Conservation (phyloP, 148 eudicot species). For the Rhododendron griersonianum region DNA sequence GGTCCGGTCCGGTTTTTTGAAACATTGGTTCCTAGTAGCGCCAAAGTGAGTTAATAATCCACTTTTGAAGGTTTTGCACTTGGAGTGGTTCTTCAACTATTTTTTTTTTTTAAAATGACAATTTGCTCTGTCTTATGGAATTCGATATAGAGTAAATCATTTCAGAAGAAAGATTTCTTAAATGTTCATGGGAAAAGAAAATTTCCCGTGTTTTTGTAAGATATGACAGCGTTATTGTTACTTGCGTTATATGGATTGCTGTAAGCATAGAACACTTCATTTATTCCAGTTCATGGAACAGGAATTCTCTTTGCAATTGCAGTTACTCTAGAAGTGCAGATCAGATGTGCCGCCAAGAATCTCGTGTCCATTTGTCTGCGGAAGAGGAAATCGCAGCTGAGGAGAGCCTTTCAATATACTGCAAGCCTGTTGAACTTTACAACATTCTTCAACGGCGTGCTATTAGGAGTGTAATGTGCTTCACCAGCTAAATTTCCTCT, state of each 20-base stretch:
- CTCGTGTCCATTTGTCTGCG: conserved; percentile 60
- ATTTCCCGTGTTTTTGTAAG: background rate
- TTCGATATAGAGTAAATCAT: background rate
- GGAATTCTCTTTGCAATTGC: conserved; percentile 35
- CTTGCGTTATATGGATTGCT: background rate
- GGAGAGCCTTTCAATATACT: conserved; percentile 73
- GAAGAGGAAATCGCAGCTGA: conserved; percentile 84
- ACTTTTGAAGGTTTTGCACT: background rate
- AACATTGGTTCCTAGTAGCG: no score
- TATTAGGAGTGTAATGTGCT: conserved; percentile 47
- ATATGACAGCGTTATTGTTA: background rate
- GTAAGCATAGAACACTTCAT: conserved; percentile 2
- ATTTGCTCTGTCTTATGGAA: background rate
- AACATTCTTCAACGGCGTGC: conserved; percentile 93
- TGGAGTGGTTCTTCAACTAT: background rate
- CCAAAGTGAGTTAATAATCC: background rate
- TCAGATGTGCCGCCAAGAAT: conserved; percentile 76
- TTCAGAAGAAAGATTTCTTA: background rate
- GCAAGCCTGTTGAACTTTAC: conserved; percentile 96
- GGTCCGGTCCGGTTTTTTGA: background rate
- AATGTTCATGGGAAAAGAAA: background rate
- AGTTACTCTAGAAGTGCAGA: conserved; percentile 67
- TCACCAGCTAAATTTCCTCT: background rate
- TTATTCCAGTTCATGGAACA: conserved; percentile 23
- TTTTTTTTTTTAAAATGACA: background rate